Conservation (phyloP, 2,329 filamentous ascomycete species). For the Aspergillus tamarii region DNA sequence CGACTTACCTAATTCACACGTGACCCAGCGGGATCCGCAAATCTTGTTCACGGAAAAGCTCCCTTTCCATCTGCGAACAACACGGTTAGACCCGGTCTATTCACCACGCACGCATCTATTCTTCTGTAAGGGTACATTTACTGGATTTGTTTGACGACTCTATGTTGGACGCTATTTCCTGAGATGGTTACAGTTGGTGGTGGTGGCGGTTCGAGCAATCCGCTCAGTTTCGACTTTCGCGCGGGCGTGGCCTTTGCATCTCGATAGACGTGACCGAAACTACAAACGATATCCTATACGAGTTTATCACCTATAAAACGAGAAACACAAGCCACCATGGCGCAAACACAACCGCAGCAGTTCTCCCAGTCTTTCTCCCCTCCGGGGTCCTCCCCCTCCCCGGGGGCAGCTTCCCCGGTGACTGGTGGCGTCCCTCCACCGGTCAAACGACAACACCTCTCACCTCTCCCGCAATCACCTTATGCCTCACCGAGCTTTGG, state of each 20-base stretch:
- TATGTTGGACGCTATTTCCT: constrained; percentile 29
- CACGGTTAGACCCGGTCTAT: constrained; percentile 16
- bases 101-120: constrained; percentile 19
- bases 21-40: constrained; percentile 23
- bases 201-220: constrained; percentile 41
- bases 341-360: constrained; percentile 62
- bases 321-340: constrained; percentile 50
- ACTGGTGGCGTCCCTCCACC: constrained; percentile 64
- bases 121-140: constrained; percentile 7
- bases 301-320: constrained; percentile 14
- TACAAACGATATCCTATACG: constrained; percentile 21
- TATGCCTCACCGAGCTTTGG: constrained; percentile 64
- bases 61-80: constrained; percentile 25
- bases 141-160: constrained; percentile 9
- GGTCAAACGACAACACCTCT: constrained; percentile 72
- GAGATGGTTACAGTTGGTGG: constrained; percentile 44
- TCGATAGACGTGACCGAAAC: constrained; percentile 25
- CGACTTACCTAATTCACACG: constrained; percentile 23
- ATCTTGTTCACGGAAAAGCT: constrained; percentile 28
- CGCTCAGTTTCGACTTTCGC: constrained; percentile 40
- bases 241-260: constrained; percentile 30
- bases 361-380: constrained; percentile 63
- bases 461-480: constrained; percentile 65
- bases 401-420: constrained; percentile 57
- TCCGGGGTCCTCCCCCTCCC: constrained; percentile 64